These are phyloP conservation scores for Corynespora cassiicola DNA, from an alignment of 2,329 filamentous ascomycete species.

Conservation along the genomic window DNA sequence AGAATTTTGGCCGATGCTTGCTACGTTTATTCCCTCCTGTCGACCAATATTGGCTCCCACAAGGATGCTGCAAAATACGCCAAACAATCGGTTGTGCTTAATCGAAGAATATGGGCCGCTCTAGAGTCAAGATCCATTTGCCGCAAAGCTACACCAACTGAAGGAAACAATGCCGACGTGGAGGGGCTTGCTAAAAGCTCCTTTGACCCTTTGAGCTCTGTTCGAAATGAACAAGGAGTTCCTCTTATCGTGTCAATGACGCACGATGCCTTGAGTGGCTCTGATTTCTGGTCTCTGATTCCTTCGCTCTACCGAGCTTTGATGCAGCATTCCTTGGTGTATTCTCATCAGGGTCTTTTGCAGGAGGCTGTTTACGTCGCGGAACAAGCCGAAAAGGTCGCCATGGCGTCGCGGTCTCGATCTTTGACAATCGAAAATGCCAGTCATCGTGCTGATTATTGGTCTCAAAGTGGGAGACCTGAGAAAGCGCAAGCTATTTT, in stretches of 20 bases:
- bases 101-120: slow-evolving; percentile 59
- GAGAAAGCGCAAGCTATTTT: slow-evolving; percentile 59
- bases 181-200: slow-evolving; percentile 21
- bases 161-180: slow-evolving; percentile 19
- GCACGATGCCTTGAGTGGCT: slow-evolving; percentile 59
- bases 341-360: slow-evolving; percentile 83
- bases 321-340: slow-evolving; percentile 76
- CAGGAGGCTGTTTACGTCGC: slow-evolving; percentile 88
- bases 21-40: slow-evolving; percentile 69
- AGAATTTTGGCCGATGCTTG: slow-evolving; percentile 65
- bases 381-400: slow-evolving; percentile 81
- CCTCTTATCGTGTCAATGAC: slow-evolving; percentile 50
- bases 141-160: slow-evolving; percentile 20
- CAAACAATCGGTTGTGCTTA: slow-evolving; percentile 56
- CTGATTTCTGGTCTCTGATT: slow-evolving; percentile 81
- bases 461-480: slow-evolving; percentile 56
- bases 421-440: slow-evolving; percentile 56
- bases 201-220: slow-evolving; percentile 36
- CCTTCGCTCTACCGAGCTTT: slow-evolving; percentile 75
- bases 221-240: slow-evolving; percentile 33
- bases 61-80: slow-evolving; percentile 56
- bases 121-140: slow-evolving; percentile 50
- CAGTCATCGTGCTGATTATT: slow-evolving; percentile 55
- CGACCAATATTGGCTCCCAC: slow-evolving; percentile 61
- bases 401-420: slow-evolving; percentile 69